Evolutionary conservation across 257 asterid species (phyloP).

Genomic region (Nicotiana benthamiana): DNA sequence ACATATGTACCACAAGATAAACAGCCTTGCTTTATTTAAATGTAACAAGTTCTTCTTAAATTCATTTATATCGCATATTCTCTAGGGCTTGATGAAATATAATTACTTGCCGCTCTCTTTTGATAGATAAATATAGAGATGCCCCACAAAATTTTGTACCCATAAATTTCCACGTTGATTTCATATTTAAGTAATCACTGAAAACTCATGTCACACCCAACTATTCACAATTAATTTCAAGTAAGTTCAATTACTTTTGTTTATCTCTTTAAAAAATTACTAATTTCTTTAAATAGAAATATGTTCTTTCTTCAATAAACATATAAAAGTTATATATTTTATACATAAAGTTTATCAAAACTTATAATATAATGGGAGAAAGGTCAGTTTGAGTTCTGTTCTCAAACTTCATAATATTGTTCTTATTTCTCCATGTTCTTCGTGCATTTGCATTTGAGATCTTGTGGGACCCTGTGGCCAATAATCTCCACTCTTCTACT

Average conservation of each 20-base stretch:
- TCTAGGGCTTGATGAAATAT: background rate
- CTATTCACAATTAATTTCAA: background rate
- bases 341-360: no score
- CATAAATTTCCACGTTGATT: background rate
- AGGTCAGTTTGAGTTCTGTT: no score
- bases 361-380: no score
- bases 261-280: background rate
- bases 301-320: no score
- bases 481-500: background rate
- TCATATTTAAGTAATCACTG: background rate
- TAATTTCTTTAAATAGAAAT: no score
- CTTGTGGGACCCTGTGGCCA: background rate
- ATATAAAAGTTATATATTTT: no score
- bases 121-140: background rate
- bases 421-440: no score
- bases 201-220: background rate
- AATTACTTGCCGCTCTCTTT: background rate
- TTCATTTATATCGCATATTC: background rate
- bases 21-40: background rate
- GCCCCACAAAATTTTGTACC: slow-evolving; percentile 3
- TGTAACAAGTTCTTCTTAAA: background rate
- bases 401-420: no score
- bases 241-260: background rate
- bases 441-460: background rate
- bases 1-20: background rate